Evolutionary conservation across 2,329 filamentous ascomycete genomes (phyloP).

Genomic region (Massarina eburnea): DNA sequence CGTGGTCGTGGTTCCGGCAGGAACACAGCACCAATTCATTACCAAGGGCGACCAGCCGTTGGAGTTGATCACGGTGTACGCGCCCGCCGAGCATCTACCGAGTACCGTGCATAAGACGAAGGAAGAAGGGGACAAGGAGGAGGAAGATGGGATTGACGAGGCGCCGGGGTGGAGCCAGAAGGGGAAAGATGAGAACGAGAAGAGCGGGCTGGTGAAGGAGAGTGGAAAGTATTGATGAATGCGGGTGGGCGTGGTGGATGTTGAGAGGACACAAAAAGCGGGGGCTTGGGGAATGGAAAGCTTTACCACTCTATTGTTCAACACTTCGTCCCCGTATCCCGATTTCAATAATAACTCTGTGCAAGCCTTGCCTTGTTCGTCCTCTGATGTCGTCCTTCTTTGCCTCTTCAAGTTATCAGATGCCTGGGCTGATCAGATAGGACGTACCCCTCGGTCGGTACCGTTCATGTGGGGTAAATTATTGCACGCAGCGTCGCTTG

Average conservation of each 20-base stretch:
- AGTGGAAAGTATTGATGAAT: conserved; percentile 31
- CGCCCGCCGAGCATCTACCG: conserved; percentile 63
- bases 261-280: not conserved
- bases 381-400: too few relatives aligned
- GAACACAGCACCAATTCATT: conserved; percentile 67
- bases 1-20: conserved; percentile 64
- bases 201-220: conserved; percentile 55
- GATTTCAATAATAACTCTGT: too few relatives aligned
- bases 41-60: conserved; percentile 62
- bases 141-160: conserved; percentile 63
- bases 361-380: too few relatives aligned
- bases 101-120: conserved; percentile 64
- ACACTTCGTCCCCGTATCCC: too few relatives aligned
- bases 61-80: conserved; percentile 65
- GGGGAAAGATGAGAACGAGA: conserved; percentile 61
- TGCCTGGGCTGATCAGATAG: too few relatives aligned
- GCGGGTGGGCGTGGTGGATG: not conserved
- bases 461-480: too few relatives aligned
- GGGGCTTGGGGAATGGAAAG: not conserved
- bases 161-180: conserved; percentile 61
- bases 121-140: conserved; percentile 63
- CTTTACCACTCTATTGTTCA: not conserved
- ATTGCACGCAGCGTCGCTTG: too few relatives aligned
- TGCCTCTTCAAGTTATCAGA: too few relatives aligned
- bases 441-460: too few relatives aligned